Conservation (phyloP, 805 yeast genomes). For the Lipomyces starkeyi region DNA sequence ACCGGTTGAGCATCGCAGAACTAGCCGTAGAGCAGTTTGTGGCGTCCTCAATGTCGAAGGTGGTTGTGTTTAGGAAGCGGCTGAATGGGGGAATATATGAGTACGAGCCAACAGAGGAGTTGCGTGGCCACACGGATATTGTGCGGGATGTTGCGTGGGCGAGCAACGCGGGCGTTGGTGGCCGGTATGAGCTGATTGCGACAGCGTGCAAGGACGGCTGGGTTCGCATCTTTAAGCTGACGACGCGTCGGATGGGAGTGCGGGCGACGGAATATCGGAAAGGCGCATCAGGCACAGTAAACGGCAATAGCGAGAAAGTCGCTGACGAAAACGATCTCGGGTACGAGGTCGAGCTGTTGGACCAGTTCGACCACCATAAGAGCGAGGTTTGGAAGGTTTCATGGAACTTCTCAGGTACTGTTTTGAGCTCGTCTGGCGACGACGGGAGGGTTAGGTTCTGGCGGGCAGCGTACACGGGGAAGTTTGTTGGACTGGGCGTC, state of each 20-base stretch:
- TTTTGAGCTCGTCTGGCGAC: slow-evolving; percentile 91
- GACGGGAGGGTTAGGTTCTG: slow-evolving; percentile 91
- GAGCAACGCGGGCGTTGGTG: slow-evolving; percentile 49
- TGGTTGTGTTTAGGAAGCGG: slow-evolving; percentile 70
- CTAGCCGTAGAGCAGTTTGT: slow-evolving; percentile 80
- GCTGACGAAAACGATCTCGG: slow-evolving; percentile 28
- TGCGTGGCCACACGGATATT: slow-evolving; percentile 67
- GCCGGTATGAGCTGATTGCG: slow-evolving; percentile 84
- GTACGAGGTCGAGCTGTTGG: slow-evolving; percentile 62
- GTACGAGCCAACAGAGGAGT: slow-evolving; percentile 42
- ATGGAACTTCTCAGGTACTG: slow-evolving; percentile 94
- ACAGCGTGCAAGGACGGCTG: slow-evolving; percentile 96
- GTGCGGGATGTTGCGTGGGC: slow-evolving; percentile 37
- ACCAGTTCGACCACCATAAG: slow-evolving; percentile 75
- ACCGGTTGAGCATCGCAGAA: slow-evolving; percentile 74
- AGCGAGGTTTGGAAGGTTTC: slow-evolving; percentile 95
- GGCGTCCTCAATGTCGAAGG: slow-evolving; percentile 86
- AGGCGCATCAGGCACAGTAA: slow-evolving; percentile 21
- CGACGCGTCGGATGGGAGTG: slow-evolving; percentile 27
- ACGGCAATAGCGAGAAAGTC: slow-evolving; percentile 15
- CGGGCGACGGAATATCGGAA: slow-evolving; percentile 21
- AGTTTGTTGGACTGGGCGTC: slow-evolving; percentile 91
- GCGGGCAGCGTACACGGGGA: slow-evolving; percentile 85
- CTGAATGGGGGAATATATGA: slow-evolving; percentile 55
- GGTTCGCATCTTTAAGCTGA: slow-evolving; percentile 81